Evolutionary conservation across 495 filamentous ascomycete genomes (phyloP).

Genomic region (Hypoxylon rickii): DNA sequence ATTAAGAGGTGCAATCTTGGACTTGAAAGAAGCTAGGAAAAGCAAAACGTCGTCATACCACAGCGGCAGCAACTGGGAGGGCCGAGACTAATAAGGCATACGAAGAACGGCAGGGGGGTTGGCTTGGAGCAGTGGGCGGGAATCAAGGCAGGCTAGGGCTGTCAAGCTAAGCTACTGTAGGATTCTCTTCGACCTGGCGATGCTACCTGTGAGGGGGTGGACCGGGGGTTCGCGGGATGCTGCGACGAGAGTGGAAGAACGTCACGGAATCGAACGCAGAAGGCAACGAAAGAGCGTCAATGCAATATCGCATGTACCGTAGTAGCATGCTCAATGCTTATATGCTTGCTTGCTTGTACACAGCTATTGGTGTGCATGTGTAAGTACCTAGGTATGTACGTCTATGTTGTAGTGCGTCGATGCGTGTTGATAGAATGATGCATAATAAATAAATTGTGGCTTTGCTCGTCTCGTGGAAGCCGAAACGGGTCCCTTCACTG

Average conservation of each 20-base stretch:
- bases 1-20: constrained; percentile 16
- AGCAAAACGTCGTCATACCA: constrained; percentile 55
- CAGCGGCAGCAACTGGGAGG: constrained; percentile 28
- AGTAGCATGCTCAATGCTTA: no score
- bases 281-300: constrained; percentile 6
- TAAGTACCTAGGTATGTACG: no score
- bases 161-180: constrained; percentile 28
- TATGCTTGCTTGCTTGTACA: no score
- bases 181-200: constrained; percentile 26
- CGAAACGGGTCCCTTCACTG: neutral
- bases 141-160: constrained; percentile 36
- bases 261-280: constrained; percentile 26
- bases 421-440: constrained; percentile 7
- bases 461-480: constrained; percentile 11
- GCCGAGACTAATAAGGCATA: constrained; percentile 29
- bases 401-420: no score
- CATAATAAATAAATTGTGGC: constrained; percentile 19
- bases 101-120: constrained; percentile 30
- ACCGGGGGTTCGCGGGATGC: constrained; percentile 8
- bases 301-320: neutral
- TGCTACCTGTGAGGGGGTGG: constrained; percentile 19
- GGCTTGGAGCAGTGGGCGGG: constrained; percentile 32
- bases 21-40: constrained; percentile 28
- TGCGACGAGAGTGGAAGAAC: constrained; percentile 20
- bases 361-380: no score